Conservation (phyloP, 1,284 basidiomycete genomes). For the Heterobasidion annosum region DNA sequence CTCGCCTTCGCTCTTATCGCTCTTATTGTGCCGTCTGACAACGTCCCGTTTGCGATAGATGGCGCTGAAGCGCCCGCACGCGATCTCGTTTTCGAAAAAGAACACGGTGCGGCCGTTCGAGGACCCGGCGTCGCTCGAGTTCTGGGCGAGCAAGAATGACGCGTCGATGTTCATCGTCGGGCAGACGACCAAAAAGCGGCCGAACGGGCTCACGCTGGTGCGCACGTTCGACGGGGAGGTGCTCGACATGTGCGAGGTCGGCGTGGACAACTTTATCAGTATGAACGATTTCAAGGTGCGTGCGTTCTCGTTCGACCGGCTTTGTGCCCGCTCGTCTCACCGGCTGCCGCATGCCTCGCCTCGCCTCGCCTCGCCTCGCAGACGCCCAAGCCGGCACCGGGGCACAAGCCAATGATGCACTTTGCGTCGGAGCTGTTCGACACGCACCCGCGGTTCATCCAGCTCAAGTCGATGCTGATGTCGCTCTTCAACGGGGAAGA, state of each 20-base stretch:
- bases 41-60: conserved; percentile 42
- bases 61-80: conserved; percentile 83
- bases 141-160: conserved; percentile 94
- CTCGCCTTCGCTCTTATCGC: neutral
- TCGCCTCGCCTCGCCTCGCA: conserved; percentile 21
- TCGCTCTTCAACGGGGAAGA: conserved; percentile 87
- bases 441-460: conserved; percentile 83
- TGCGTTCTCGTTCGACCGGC: conserved; percentile 6
- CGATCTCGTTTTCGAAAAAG: conserved; percentile 93
- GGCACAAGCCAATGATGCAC: conserved; percentile 91
- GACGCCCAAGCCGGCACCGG: conserved; percentile 83
- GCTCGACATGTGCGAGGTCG: conserved; percentile 93
- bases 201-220: conserved; percentile 81
- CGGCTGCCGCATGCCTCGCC: neutral
- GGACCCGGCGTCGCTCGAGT: conserved; percentile 76
- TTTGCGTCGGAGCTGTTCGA: conserved; percentile 94
- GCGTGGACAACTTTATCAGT: conserved; percentile 71
- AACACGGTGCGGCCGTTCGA: conserved; percentile 92
- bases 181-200: conserved; percentile 92
- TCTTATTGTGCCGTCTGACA: neutral
- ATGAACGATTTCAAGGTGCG: conserved; percentile 83
- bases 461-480: conserved; percentile 88
- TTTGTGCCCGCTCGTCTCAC: neutral
- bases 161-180: conserved; percentile 88
- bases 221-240: conserved; percentile 85